Evolutionary conservation across 257 asterid species (phyloP).

Genomic region (Vinca minor): DNA sequence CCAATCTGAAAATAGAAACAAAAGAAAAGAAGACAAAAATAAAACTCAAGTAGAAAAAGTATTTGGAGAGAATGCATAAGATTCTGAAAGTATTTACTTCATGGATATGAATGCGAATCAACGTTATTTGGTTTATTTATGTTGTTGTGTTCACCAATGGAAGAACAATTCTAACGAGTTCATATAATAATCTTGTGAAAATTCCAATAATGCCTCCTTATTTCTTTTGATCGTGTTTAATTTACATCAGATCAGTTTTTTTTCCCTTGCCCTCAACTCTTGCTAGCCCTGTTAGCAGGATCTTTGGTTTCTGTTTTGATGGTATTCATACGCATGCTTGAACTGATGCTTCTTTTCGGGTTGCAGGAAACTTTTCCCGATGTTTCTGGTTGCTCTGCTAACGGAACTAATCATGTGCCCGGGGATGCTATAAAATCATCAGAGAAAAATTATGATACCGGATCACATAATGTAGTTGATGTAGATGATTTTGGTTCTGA

Average conservation of each 20-base stretch:
- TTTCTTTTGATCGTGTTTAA: background rate
- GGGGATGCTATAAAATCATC: constrained; percentile 25
- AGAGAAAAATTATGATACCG: constrained; percentile 23
- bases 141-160: background rate
- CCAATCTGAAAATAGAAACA: background rate
- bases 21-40: background rate
- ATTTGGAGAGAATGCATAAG: background rate
- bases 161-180: background rate
- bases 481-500: constrained; percentile 38
- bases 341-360: constrained; percentile 7
- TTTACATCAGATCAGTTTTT: background rate
- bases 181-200: background rate
- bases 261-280: background rate
- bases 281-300: background rate
- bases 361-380: constrained; percentile 36
- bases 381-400: constrained; percentile 26
- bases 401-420: constrained; percentile 25
- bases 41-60: background rate
- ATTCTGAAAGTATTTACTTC: background rate
- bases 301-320: background rate
- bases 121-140: background rate
- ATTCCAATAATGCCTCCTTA: background rate
- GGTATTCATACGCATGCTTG: background rate
- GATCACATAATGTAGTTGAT: constrained; percentile 23
- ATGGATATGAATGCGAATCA: background rate